A percentile compares a stretch with the other conserved stretches of the same genome.
Conservation (phyloP, 2,329 filamentous ascomycete genomes). For the Sphaerostilbella broomeana region DNA sequence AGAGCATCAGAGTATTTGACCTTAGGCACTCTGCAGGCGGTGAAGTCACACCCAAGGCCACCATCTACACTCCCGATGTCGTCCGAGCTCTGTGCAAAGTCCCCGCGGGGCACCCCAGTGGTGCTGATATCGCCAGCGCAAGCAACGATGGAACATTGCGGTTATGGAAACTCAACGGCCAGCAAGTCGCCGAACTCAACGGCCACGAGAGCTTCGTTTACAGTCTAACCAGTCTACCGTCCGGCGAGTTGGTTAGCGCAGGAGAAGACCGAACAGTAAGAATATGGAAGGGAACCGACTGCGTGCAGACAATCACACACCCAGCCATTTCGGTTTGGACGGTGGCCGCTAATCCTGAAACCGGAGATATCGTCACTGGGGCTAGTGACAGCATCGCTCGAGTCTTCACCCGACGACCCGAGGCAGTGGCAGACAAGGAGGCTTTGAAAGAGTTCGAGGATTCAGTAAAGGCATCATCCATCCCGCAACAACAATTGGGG, state of each 20-base stretch:
- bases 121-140: slow-evolving; percentile 89
- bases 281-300: slow-evolving; percentile 77
- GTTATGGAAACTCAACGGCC: slow-evolving; percentile 76
- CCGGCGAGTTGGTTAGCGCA: slow-evolving; percentile 82
- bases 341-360: slow-evolving; percentile 74
- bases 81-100: slow-evolving; percentile 83
- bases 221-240: slow-evolving; percentile 67
- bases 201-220: slow-evolving; percentile 97
- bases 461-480: slow-evolving; percentile 73
- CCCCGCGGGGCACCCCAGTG: slow-evolving; percentile 67
- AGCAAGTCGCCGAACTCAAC: slow-evolving; percentile 67
- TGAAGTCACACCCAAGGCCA: slow-evolving; percentile 45
- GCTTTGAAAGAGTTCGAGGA: slow-evolving; percentile 71
- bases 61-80: slow-evolving; percentile 66
- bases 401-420: slow-evolving; percentile 68
- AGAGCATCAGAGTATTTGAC: slow-evolving; percentile 78
- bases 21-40: slow-evolving; percentile 54
- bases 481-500: slow-evolving; percentile 78
- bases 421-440: slow-evolving; percentile 62
- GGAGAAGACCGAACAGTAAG: slow-evolving; percentile 92
- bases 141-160: slow-evolving; percentile 88
- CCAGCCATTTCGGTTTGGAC: slow-evolving; percentile 95
- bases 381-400: slow-evolving; percentile 83
- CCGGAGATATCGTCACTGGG: slow-evolving; percentile 88
- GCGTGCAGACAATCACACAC: slow-evolving; percentile 92